These are phyloP conservation scores for Austroboletus eburneus DNA, from an alignment of 768 basidiomycete genomes.

Conservation along the genomic window DNA sequence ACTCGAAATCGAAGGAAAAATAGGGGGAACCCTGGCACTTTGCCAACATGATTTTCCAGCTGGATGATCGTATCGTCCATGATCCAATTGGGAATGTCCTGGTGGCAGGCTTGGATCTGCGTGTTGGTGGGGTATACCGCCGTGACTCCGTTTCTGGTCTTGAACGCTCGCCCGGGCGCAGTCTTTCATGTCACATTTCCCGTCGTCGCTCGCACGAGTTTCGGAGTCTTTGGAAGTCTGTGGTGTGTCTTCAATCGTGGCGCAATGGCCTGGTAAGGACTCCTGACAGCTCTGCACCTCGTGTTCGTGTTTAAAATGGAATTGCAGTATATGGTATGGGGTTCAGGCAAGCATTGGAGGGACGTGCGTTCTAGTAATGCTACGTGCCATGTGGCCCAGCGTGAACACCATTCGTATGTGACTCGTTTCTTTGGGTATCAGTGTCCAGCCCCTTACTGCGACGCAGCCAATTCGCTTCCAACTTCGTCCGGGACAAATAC, in stretches of 20 bases:
- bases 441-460: constrained; percentile 1
- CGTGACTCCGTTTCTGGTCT: constrained; percentile 65
- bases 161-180: constrained; percentile 77
- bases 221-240: constrained; percentile 72
- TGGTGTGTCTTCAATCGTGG: constrained; percentile 80
- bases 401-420: constrained; percentile 60
- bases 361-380: constrained; percentile 67
- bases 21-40: neutral
- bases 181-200: constrained; percentile 75
- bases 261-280: constrained; percentile 61
- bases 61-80: constrained; percentile 79
- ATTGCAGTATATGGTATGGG: constrained; percentile 65
- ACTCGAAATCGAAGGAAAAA: too few species aligned
- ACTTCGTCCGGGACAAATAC: constrained; percentile 69
- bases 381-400: constrained; percentile 74
- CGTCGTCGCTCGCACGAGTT: constrained; percentile 71
- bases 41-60: constrained; percentile 30
- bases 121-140: constrained; percentile 62
- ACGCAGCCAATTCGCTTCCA: constrained; percentile 65
- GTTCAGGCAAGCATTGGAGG: constrained; percentile 84
- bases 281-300: constrained; percentile 24
- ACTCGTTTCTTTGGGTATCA: constrained; percentile 2
- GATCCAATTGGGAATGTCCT: constrained; percentile 66
- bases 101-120: constrained; percentile 86
- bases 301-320: constrained; percentile 12